These are phyloP conservation scores for Favolaschia claudopus DNA, from an alignment of 768 basidiomycete species.

Conservation along the genomic window DNA sequence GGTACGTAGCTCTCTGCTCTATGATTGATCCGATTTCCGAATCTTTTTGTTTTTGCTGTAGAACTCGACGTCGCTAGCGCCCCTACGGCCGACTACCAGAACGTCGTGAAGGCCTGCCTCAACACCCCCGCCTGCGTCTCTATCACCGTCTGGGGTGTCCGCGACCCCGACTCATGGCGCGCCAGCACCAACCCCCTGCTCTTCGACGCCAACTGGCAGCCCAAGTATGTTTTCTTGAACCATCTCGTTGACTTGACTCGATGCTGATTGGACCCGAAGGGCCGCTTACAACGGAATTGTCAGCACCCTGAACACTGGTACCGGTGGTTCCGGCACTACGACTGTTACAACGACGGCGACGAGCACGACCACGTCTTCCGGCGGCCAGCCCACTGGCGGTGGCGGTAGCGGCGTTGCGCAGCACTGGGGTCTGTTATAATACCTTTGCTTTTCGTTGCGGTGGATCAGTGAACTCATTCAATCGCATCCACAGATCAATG, in stretches of 20 bases:
- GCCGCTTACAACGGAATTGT: conserved; percentile 41
- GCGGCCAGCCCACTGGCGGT: too few species aligned
- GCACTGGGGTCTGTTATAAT: too few species aligned
- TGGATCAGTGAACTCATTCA: too few species aligned
- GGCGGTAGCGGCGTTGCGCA: too few species aligned
- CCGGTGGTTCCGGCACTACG: not conserved
- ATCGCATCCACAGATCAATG: too few species aligned
- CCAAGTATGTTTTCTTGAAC: conserved; percentile 41
- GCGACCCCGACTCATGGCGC: conserved; percentile 59
- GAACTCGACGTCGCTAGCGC: conserved; percentile 52
- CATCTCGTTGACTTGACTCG: too few species aligned
- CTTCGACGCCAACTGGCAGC: conserved; percentile 54
- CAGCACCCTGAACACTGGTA: conserved; percentile 28
- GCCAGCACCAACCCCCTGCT: conserved; percentile 51
- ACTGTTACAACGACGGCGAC: not conserved
- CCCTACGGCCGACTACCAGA: conserved; percentile 50
- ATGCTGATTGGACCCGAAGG: too few species aligned
- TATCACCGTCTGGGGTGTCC: conserved; percentile 60
- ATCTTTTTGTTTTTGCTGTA: not conserved
- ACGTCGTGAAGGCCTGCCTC: conserved; percentile 55
- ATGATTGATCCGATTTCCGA: not conserved
- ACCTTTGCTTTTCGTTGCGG: too few species aligned
- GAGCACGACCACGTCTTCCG: not conserved
- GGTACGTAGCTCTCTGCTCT: not conserved
- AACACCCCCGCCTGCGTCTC: conserved; percentile 48